Conservation (phyloP, 1,139 yeast genomes). For the Blastobotrys petasosporus region DNA sequence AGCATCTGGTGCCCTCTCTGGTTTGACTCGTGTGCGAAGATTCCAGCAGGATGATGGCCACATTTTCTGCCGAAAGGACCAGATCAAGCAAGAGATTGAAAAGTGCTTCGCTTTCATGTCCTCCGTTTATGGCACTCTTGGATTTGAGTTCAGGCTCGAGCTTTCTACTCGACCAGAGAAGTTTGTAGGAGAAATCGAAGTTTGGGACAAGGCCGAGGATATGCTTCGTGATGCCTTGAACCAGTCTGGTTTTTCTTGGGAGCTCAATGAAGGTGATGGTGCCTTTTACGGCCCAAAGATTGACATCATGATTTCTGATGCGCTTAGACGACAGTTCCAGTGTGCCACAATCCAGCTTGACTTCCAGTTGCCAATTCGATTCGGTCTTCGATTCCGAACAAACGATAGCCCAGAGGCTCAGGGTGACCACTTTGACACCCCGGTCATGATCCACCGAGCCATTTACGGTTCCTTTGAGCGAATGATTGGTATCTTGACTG, state of each 20-base stretch:
- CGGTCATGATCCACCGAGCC: constrained; percentile 99
- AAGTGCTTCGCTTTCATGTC: constrained; percentile 75
- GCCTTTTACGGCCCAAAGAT: constrained; percentile 99
- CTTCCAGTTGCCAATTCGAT: constrained; percentile 91
- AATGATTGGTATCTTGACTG: constrained; percentile 95
- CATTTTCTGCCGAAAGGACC: constrained; percentile 87
- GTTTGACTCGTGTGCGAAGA: constrained; percentile 92
- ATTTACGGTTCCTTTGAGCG: constrained; percentile 96
- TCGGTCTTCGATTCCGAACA: constrained; percentile 79
- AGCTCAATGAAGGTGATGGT: constrained; percentile 91
- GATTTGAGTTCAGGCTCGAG: constrained; percentile 83
- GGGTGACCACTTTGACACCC: constrained; percentile 41
- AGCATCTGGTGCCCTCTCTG: constrained; percentile 83
- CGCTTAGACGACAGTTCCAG: constrained; percentile 91
- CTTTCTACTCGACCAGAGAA: constrained; percentile 93
- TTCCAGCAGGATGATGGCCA: constrained; percentile 99
- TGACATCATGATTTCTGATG: constrained; percentile 88
- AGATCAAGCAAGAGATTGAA: constrained; percentile 75
- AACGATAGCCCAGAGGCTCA: constrained; percentile 45
- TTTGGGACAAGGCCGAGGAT: constrained; percentile 85
- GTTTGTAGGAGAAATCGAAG: constrained; percentile 75
- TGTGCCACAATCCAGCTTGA: constrained; percentile 97
- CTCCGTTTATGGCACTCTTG: constrained; percentile 75
- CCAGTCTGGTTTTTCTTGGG: constrained; percentile 80
- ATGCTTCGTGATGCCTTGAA: constrained; percentile 70